phyloP scores from a whole-genome alignment of 1,284 basidiomycete genomes.

The Jaminaea rosea region DNA sequence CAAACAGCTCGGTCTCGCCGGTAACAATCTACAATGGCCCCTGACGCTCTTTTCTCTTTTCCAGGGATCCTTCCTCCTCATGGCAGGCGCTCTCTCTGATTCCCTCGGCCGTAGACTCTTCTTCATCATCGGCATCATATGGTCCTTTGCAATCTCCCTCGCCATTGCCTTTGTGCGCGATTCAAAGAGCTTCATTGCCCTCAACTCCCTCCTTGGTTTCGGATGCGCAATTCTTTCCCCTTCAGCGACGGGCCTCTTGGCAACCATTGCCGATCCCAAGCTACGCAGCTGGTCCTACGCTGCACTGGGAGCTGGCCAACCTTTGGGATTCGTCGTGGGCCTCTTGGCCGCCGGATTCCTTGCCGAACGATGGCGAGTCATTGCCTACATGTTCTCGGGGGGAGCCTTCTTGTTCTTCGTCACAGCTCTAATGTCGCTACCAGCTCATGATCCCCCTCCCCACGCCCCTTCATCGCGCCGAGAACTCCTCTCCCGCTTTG shows the following conservation, averaged over 20 bases:
- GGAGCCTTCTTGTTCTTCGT: conserved; percentile 54
- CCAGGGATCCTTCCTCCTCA: conserved; percentile 55
- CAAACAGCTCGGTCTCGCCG: conserved; percentile 52
- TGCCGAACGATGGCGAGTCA: conserved; percentile 55
- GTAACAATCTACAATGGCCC: conserved; percentile 61
- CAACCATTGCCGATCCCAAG: conserved; percentile 40
- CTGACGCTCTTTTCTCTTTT: conserved; percentile 55
- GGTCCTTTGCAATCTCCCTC: conserved; percentile 40
- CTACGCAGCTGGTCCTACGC: conserved; percentile 43
- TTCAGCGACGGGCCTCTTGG: conserved; percentile 41
- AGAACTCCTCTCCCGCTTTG: conserved; percentile 51
- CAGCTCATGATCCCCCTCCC: background rate
- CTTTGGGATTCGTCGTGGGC: conserved; percentile 56
- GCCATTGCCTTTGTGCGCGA: conserved; percentile 39
- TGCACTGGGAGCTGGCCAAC: conserved; percentile 57
- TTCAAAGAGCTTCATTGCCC: conserved; percentile 36
- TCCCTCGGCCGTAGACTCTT: conserved; percentile 49
- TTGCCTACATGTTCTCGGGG: conserved; percentile 57
- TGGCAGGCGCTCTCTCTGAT: conserved; percentile 50
- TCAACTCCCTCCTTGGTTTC: conserved; percentile 35
- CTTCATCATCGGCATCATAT: conserved; percentile 50
- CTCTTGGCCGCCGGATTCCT: conserved; percentile 62
- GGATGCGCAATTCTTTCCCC: conserved; percentile 21
- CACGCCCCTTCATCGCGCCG: background rate
- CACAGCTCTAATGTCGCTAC: conserved; percentile 51